Evolutionary conservation across 345 rosid genomes (phyloP).

Genomic region (Brassica juncea): DNA sequence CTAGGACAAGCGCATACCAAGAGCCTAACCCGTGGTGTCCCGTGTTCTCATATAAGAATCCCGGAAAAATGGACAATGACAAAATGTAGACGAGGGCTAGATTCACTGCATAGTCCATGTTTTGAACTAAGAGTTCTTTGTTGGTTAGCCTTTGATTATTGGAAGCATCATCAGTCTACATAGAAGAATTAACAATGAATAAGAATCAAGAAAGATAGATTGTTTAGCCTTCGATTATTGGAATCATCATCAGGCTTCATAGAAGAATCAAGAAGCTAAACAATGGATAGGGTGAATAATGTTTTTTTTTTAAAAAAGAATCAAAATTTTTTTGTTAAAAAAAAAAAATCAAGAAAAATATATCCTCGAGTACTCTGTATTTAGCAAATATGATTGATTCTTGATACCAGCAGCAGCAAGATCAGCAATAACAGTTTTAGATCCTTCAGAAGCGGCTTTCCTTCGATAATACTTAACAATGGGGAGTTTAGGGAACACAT

Average conservation of each 20-base stretch:
- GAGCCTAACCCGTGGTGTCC: slow-evolving; percentile 62
- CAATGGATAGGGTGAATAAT: background rate
- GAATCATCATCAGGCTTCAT: slow-evolving; percentile 18
- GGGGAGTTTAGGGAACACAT: slow-evolving; percentile 68
- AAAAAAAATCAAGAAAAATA: background rate
- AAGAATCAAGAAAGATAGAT: background rate
- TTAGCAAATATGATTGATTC: slow-evolving; percentile 35
- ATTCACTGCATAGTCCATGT: slow-evolving; percentile 67
- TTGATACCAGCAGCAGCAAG: slow-evolving; percentile 91
- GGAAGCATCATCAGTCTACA: slow-evolving; percentile 48
- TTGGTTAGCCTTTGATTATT: slow-evolving; percentile 53
- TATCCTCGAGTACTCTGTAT: background rate
- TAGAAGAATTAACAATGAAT: background rate
- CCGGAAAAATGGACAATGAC: slow-evolving; percentile 80
- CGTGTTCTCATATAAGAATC: slow-evolving; percentile 78
- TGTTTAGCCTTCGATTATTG: slow-evolving; percentile 51
- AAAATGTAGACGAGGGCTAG: slow-evolving; percentile 63
- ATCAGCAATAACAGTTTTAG: slow-evolving; percentile 78
- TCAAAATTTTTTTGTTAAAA: background rate
- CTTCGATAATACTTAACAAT: slow-evolving; percentile 76
- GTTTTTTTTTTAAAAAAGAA: background rate
- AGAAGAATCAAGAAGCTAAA: no score
- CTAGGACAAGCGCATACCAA: slow-evolving; percentile 75
- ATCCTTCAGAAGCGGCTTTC: slow-evolving; percentile 86
- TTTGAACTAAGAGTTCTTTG: slow-evolving; percentile 55